These are phyloP conservation scores for Spraguea lophii DNA, from an alignment of 371 early-diverging fungal species.

Conservation along the genomic window DNA sequence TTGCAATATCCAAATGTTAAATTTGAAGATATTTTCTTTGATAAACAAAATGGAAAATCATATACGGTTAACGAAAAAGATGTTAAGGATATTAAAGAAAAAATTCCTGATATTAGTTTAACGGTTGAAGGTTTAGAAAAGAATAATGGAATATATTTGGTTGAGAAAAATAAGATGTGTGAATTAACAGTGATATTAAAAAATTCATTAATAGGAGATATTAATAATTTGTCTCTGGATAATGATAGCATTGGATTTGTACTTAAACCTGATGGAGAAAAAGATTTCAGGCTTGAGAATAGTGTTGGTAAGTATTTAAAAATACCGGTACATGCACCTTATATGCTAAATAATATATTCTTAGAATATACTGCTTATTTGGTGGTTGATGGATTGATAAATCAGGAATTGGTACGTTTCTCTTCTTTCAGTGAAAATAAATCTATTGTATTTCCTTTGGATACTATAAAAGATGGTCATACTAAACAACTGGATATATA, in stretches of 20 bases:
- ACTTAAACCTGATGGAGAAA: neutral
- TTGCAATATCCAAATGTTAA: slow-evolving; percentile 34
- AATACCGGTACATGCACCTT: neutral
- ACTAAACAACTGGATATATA: neutral
- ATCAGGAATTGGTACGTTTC: neutral
- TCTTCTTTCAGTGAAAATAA: neutral
- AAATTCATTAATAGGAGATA: neutral
- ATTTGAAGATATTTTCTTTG: slow-evolving; percentile 27
- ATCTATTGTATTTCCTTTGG: neutral
- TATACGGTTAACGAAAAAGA: slow-evolving; percentile 4
- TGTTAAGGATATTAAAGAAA: neutral
- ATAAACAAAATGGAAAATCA: slow-evolving; percentile 10
- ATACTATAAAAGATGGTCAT: neutral
- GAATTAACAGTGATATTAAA: neutral
- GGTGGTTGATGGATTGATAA: neutral
- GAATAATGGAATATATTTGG: slow-evolving; percentile 1
- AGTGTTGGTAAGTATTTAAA: neutral
- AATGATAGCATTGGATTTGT: neutral
- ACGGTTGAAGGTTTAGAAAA: slow-evolving; percentile 12
- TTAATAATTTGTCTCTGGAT: neutral
- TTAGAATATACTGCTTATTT: neutral
- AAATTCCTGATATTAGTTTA: neutral
- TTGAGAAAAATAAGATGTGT: neutral
- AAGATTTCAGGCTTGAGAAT: neutral
- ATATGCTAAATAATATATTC: neutral